phyloP scores from a whole-genome alignment of 2,329 filamentous ascomycete genomes.

The Metarhizium sp. region DNA sequence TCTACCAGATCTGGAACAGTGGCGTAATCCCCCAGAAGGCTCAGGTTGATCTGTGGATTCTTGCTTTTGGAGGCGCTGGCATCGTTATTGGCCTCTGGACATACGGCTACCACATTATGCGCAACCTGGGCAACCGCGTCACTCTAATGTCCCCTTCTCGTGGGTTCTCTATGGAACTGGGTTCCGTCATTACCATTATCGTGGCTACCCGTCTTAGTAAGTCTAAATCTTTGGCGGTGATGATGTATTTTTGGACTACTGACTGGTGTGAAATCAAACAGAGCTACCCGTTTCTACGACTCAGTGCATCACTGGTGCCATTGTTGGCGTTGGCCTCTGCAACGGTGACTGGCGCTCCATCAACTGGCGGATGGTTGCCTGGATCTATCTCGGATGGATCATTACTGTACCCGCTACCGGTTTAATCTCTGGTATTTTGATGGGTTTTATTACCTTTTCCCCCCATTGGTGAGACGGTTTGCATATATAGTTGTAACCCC shows the following conservation, averaged over 20 bases:
- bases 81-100: conserved; percentile 50
- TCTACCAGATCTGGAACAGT: conserved; percentile 50
- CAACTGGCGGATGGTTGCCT: conserved; percentile 53
- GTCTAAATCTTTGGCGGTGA: conserved; percentile 11
- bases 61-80: conserved; percentile 41
- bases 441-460: conserved; percentile 54
- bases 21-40: conserved; percentile 35
- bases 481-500: not conserved
- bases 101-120: conserved; percentile 57
- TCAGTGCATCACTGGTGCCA: conserved; percentile 54
- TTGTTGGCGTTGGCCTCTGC: conserved; percentile 53
- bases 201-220: conserved; percentile 49
- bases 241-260: not conserved
- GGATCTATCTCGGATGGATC: conserved; percentile 52
- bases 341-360: conserved; percentile 48
- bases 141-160: conserved; percentile 53
- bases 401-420: conserved; percentile 49
- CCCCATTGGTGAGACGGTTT: conserved; percentile 33
- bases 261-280: conserved; percentile 8
- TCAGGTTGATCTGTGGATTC: conserved; percentile 50
- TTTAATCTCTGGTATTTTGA: conserved; percentile 48
- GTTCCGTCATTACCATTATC: conserved; percentile 52
- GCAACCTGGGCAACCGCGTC: conserved; percentile 50
- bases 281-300: conserved; percentile 55
- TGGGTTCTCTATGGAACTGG: conserved; percentile 52